phyloP scores from a whole-genome alignment of 306 rosid species.

The Canavalia gladiata region DNA sequence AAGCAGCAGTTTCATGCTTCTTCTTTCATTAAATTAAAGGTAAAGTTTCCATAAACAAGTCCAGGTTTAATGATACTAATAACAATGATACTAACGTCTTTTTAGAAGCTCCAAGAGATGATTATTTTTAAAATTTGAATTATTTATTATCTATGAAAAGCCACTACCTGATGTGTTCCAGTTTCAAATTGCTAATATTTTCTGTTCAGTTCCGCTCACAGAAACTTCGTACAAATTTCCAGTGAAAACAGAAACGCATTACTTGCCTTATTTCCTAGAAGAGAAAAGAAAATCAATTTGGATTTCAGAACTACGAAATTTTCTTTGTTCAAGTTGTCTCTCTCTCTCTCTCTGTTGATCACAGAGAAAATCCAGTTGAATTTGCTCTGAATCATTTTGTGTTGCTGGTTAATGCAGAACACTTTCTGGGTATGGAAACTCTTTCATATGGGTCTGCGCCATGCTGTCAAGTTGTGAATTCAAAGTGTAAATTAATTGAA shows the following conservation, averaged over 20 bases:
- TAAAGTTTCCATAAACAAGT: slow-evolving; percentile 10
- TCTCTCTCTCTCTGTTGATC: neutral
- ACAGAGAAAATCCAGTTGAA: slow-evolving; percentile 22
- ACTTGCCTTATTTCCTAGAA: neutral
- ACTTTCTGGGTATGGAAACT: slow-evolving; percentile 67
- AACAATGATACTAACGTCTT: neutral
- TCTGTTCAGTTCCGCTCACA: neutral
- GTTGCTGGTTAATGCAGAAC: slow-evolving; percentile 51
- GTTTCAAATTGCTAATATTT: slow-evolving; percentile 24
- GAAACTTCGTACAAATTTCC: neutral
- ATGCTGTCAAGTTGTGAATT: slow-evolving; percentile 53
- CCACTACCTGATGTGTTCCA: slow-evolving; percentile 6
- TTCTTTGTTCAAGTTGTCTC: neutral
- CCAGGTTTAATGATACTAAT: neutral
- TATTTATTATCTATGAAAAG: neutral
- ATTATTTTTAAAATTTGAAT: neutral
- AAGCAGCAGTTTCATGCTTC: slow-evolving; percentile 33
- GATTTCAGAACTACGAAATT: neutral
- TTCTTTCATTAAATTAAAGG: slow-evolving; percentile 50
- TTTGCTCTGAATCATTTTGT: slow-evolving; percentile 44
- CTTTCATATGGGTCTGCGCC: slow-evolving; percentile 59
- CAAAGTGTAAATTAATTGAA: slow-evolving; percentile 49
- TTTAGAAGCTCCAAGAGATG: neutral
- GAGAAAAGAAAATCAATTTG: neutral
- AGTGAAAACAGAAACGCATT: neutral